These are phyloP conservation scores for Mentha longifolia DNA, from an alignment of 257 asterid species.

Conservation along the genomic window DNA sequence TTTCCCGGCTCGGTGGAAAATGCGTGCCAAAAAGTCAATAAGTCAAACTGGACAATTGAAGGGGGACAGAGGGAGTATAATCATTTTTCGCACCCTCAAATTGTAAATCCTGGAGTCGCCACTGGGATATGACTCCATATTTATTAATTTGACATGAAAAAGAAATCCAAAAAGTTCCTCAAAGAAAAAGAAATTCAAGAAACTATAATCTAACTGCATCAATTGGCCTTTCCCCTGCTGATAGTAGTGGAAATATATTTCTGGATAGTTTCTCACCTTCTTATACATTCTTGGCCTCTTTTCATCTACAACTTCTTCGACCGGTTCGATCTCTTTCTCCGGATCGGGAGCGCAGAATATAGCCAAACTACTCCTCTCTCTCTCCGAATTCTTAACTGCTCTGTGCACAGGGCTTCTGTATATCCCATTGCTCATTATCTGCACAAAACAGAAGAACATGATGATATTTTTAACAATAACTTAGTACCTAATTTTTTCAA, in stretches of 20 bases:
- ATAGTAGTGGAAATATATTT: constrained; percentile 44
- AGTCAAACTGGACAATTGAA: too few species aligned
- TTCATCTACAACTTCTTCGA: constrained; percentile 50
- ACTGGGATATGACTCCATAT: too few species aligned
- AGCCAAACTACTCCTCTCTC: constrained; percentile 59
- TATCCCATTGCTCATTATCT: constrained; percentile 71
- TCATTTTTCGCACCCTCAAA: too few species aligned
- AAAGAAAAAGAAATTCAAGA: too few species aligned
- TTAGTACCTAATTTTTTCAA: too few species aligned
- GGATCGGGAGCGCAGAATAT: constrained; percentile 53
- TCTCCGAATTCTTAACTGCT: constrained; percentile 52
- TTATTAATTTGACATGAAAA: too few species aligned
- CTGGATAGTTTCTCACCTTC: constrained; percentile 37
- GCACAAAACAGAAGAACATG: constrained; percentile 24
- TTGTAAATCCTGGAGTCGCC: too few species aligned
- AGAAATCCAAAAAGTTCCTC: too few species aligned
- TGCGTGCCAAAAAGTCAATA: too few species aligned
- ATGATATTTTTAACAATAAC: too few species aligned
- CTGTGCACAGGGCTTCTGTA: constrained; percentile 68
- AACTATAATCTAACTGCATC: constrained; percentile 52
- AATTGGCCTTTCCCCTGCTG: constrained; percentile 63
- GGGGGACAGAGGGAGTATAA: too few species aligned
- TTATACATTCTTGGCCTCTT: constrained; percentile 48
- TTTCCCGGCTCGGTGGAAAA: too few species aligned
- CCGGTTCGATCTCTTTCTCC: constrained; percentile 57